These are phyloP conservation scores for Trichoderma cornu-damae DNA, from an alignment of 2,329 filamentous ascomycete species.

Conservation along the genomic window DNA sequence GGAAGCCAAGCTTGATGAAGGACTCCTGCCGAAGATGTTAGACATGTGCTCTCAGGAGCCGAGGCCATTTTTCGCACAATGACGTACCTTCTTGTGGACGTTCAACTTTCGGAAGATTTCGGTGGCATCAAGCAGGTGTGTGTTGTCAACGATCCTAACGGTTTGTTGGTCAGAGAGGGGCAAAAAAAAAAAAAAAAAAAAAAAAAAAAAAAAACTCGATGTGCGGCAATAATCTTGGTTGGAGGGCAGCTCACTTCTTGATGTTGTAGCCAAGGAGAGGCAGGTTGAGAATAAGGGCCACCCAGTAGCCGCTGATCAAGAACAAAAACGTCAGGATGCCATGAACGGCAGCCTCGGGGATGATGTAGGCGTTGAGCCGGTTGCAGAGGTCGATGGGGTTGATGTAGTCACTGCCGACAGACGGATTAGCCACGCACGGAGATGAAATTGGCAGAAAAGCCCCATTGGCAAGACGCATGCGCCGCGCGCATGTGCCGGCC, in stretches of 20 bases:
- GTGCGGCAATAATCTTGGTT: not conserved
- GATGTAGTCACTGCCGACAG: conserved; percentile 78
- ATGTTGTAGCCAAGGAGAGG: conserved; percentile 89
- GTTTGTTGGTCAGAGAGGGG: conserved; percentile 25
- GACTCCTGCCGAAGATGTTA: conserved; percentile 67
- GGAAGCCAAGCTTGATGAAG: conserved; percentile 98
- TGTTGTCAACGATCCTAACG: conserved; percentile 87
- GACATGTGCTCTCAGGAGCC: not conserved
- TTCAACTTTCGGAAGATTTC: conserved; percentile 99
- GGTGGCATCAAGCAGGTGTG: conserved; percentile 92
- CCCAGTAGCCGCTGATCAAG: conserved; percentile 98
- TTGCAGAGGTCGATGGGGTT: conserved; percentile 99
- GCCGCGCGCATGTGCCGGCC: conserved; percentile 2
- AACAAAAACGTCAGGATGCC: conserved; percentile 94
- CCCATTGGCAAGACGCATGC: conserved; percentile 8
- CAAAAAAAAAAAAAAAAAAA: too few species aligned
- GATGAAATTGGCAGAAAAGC: conserved; percentile 5
- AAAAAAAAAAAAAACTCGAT: not conserved
- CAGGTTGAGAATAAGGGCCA: conserved; percentile 85
- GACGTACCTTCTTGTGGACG: conserved; percentile 87
- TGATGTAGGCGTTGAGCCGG: conserved; percentile 98
- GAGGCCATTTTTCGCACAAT: not conserved
- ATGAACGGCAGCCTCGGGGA: conserved; percentile 96
- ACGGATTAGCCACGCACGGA: conserved; percentile 8
- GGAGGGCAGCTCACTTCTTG: conserved; percentile 74